Base-by-base conservation (phyloP, 2,329 filamentous ascomycete species). In the Pseudogymnoascus sp. region DNA sequence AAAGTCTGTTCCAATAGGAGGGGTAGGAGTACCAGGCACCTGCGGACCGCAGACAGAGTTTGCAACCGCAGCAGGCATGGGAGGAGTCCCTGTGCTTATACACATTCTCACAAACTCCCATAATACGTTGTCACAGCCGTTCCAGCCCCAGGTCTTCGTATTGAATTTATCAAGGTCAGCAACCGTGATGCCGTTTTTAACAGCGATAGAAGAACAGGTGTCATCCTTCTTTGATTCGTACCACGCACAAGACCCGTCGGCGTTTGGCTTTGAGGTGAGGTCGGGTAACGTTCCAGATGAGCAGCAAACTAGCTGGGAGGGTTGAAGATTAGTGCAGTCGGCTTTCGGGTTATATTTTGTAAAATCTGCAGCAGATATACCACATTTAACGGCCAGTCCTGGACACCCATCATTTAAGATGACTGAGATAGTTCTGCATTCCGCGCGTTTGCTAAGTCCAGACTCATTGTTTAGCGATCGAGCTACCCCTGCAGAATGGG, bases 301-400 rank as follows among this genome's bases (percentile, higher is more conserved):
- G 45, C 45, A 52, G 21, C 45, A 52, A 15, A 52, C 45, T 18
- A 6, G 10, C 5, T 31, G 21, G 21, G 13, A 15, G 3, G 69
- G 66, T 5, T 61, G 61, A 0, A 81, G 69, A 0, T 64, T 71
- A 2, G 69, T 65, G 60, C 75, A 78, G 25, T 63, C 60, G 0
- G 61, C 25, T 2, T 25, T 61, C 4, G 67, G 62, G 63, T 74
- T 72, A 60, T 70, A 70, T 58, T 67, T 67, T 0, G 63, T 68
- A 37, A 73, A 72, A 35, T 69, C 63, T 3, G 62, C 48, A 0
- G 29, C 62, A 3, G 63, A 63, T 36, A 72, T 67, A n/a, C 67
- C 67, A 58, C 72, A 74, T 25, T 64, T 64, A 1, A 33, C 5
- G 2, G 70, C 70, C 6, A 74, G 63, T 10, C 62, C 42, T 2